phyloP scores from a whole-genome alignment of 1,284 basidiomycete species.

The Ceratorhiza oryzae-sativae region DNA sequence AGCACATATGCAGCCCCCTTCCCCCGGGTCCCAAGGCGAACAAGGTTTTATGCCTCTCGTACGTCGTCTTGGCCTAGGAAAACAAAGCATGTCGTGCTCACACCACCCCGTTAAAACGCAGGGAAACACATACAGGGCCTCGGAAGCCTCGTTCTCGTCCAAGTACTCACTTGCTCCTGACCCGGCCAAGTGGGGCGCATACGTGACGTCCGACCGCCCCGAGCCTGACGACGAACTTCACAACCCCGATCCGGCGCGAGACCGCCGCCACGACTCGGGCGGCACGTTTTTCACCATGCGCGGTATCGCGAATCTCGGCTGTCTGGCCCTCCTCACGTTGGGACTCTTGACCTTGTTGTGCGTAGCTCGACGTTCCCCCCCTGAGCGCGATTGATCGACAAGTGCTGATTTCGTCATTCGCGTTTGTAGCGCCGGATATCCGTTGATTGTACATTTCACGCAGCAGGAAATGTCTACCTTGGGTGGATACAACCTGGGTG shows the following conservation, averaged over 20 bases:
- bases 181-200: conserved; percentile 45
- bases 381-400: conserved; percentile 38
- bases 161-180: conserved; percentile 45
- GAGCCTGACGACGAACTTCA: conserved; percentile 45
- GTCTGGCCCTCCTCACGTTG: conserved; percentile 39
- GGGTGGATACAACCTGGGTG: conserved; percentile 52
- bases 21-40: conserved; percentile 1
- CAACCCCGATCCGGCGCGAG: conserved; percentile 44
- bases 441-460: conserved; percentile 26
- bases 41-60: conserved; percentile 31
- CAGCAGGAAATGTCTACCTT: conserved; percentile 14
- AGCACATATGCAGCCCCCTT: conserved; percentile 31
- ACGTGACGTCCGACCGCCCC: conserved; percentile 35
- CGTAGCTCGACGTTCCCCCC: conserved; percentile 45
- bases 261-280: conserved; percentile 42
- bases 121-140: neutral
- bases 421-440: conserved; percentile 35
- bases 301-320: conserved; percentile 44
- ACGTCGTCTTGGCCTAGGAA: neutral
- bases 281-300: conserved; percentile 42
- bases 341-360: conserved; percentile 40
- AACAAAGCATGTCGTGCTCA: neutral
- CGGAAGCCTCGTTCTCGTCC: conserved; percentile 23
- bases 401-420: neutral
- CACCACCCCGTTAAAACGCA: neutral